Conservation (phyloP, 2,329 filamentous ascomycete genomes). For the Aspergillus felis region DNA sequence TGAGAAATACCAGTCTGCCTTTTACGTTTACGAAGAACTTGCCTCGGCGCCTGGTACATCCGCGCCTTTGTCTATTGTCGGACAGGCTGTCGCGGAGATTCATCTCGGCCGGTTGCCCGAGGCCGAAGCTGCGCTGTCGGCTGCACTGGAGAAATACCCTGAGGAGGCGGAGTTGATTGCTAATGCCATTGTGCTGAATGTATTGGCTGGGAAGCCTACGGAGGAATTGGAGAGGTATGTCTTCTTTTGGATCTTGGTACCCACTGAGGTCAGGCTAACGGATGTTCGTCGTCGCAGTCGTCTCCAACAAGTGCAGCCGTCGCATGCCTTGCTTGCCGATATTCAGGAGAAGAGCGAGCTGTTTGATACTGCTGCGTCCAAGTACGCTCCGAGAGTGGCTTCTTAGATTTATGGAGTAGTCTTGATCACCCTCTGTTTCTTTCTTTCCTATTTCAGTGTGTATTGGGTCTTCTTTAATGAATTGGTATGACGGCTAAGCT, state of each 20-base stretch:
- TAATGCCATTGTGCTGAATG: slow-evolving; percentile 75
- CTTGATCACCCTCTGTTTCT: not conserved
- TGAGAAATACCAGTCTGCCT: slow-evolving; percentile 92
- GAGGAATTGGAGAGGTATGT: slow-evolving; percentile 61
- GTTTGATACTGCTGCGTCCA: slow-evolving; percentile 80
- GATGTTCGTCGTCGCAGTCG: slow-evolving; percentile 17
- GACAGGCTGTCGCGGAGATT: slow-evolving; percentile 86
- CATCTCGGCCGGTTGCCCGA: slow-evolving; percentile 86
- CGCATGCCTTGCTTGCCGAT: slow-evolving; percentile 70
- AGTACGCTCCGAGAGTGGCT: slow-evolving; percentile 77
- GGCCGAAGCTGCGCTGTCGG: slow-evolving; percentile 78
- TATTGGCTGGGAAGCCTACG: slow-evolving; percentile 69
- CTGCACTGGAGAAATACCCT: slow-evolving; percentile 72
- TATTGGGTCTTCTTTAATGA: slow-evolving; percentile 16
- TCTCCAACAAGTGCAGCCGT: slow-evolving; percentile 53
- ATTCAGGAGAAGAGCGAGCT: slow-evolving; percentile 79
- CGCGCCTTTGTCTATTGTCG: slow-evolving; percentile 70
- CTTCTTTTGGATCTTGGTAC: not conserved
- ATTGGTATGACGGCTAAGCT: slow-evolving; percentile 17
- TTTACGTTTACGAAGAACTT: slow-evolving; percentile 96
- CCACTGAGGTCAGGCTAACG: slow-evolving; percentile 15
- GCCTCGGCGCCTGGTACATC: slow-evolving; percentile 81
- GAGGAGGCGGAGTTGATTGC: slow-evolving; percentile 71
- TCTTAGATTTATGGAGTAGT: slow-evolving; percentile 15
- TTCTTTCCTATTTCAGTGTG: slow-evolving; percentile 8